Base-by-base conservation (phyloP, 805 yeast species). In the Lachancea mirantina region DNA sequence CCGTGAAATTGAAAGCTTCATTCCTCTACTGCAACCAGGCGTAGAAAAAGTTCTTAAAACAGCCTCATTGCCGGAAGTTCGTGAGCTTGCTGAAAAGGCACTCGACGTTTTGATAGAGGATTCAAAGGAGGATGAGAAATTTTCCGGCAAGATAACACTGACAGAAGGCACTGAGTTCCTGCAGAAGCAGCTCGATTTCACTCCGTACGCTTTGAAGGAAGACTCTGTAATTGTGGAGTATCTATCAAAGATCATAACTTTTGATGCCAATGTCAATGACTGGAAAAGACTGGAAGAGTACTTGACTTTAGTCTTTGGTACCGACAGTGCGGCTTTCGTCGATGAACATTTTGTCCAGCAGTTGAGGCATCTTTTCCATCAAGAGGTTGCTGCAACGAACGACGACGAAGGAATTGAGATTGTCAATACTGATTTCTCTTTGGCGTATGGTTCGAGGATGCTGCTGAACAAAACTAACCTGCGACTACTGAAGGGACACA, bases 361-460 rank as follows among this genome's bases (percentile, higher is more conserved):
- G 23, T 64, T 78, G 44, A 72, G 76, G 64, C 59, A 58, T 19
- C 61, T 73, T 54, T 73, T 68, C 70, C 64, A 71, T 64, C 61
- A 57, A 41, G 59, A 56, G 41, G 52, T 55, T 40, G 51, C 47
- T n/a, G 72, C 76, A 14, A 69, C 65, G 24, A 73, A 67, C 32
- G 79, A 72, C 26, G 74, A 74, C 39, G 96, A 85, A 27, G 96
- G 94, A 39, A 64, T 87, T 41, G 94, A 82, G 55, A 81, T 92
- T 52, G 96, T 88, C 43, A 87, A 92, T 59, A 80, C 96, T 21
- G 92, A 84, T 54, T 89, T 89, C 62, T 92, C 97, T 0, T 68
- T 89, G 45, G 98, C 98, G 23, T 92, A 92, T 57, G 98, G 98
- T 63, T 84, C 96, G 17, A 78, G 96, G 64, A 89, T 89, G 96